Evolutionary conservation across 352 stramenopile species (phyloP), one percentile per base, ranked within the genome.

Genomic region (Globisporangium acanthophoron): DNA sequence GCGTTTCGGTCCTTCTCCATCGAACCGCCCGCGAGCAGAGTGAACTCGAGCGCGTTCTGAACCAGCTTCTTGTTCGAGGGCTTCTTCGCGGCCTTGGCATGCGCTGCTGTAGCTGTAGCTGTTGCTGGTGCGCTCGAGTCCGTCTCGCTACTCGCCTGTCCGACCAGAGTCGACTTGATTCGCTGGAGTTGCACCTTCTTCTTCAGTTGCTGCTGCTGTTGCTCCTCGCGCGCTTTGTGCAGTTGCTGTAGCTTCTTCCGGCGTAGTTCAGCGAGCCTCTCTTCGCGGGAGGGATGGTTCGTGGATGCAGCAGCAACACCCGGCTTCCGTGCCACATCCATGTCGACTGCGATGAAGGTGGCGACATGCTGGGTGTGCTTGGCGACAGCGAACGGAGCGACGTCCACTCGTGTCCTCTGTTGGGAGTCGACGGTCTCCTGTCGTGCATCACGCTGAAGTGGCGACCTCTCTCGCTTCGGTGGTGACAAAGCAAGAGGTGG

Each of bases 41-140:
- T 94, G 52, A 74, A 91, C 70, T 90, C 78, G 55, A 92, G 54
- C n/a, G 84, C 84, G 33, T 94, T 92, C 54, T 92, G 81, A 27
- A 94, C 76, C 11, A 91, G 59, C 53, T 87, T 72, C 5, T 77
- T 74, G 45, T 92, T 93, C 8, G 79, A 89, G 16, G 77, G 66
- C 3, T 65, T 65, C 39, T 85, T 83, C 0, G 62, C 64, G 24
- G 40, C 37, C 20, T 58, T 56, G 52, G 20, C 18, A 8, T 18
- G 20, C 15, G 27, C 39, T n/a, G 27, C 6, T 66, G 64, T 9
- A 50, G 13, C 24, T n/a, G 8, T 27, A 8, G 41, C 11, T 31
- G 13, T 15, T 11, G 9, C 41, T 31, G 9, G 15, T 11, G 15
- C 31, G 16, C n/a, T 5, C 3, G n/a, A 7, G 20, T 49, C 44